Percentiles rank a stretch among this genome's conserved stretches.
Conservation (phyloP, 257 asterid genomes). For the Jasminum sambac region DNA sequence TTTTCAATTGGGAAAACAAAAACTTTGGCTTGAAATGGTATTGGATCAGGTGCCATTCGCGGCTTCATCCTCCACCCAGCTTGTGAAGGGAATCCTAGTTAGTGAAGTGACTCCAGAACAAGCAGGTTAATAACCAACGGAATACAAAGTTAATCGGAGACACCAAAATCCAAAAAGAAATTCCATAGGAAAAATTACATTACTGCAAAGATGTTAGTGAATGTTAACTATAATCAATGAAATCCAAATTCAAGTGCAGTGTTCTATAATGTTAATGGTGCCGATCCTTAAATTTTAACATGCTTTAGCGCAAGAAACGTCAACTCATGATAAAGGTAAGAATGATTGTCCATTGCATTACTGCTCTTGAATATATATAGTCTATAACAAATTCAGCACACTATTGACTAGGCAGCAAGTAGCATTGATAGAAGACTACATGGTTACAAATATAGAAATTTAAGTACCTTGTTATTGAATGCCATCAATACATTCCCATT, state of each 20-base stretch:
- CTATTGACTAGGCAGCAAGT: not conserved
- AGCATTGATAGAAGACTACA: not conserved
- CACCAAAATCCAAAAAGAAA: no score
- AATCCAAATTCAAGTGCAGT: conserved; percentile 2
- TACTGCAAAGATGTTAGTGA: no score
- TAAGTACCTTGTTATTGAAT: conserved; percentile 79
- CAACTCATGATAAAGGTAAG: not conserved
- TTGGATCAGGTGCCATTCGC: no score
- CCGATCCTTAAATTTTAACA: conserved; percentile 7
- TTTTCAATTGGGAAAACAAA: no score
- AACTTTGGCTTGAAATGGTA: no score
- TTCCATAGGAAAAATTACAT: no score
- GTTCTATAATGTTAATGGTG: not conserved
- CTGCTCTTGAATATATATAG: not conserved
- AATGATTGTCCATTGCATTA: conserved; percentile 6
- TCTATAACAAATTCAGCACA: not conserved
- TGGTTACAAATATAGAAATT: not conserved
- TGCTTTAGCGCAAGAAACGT: not conserved
- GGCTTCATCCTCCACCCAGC: no score
- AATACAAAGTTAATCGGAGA: no score
- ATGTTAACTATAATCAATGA: not conserved
- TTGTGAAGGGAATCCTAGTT: no score
- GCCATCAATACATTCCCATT: conserved; percentile 86
- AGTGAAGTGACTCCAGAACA: no score
- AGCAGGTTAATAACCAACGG: no score